These are phyloP conservation scores for Pilasporangium apinafurcum DNA, from an alignment of 352 stramenopile species.

Conservation along the genomic window DNA sequence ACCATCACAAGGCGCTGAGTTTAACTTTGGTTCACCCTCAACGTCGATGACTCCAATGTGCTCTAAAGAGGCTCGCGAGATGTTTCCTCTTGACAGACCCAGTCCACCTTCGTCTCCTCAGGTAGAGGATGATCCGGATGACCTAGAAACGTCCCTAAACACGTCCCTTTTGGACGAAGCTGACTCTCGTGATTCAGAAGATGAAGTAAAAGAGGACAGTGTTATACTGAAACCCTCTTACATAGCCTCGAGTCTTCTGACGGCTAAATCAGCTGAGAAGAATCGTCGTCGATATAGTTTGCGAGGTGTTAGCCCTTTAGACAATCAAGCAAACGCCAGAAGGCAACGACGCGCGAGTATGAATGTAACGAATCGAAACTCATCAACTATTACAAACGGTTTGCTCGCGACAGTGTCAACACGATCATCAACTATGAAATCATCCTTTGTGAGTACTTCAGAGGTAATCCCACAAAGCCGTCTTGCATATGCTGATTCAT, in stretches of 20 bases:
- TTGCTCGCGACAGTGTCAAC: constrained; percentile 1
- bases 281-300: constrained; percentile 52
- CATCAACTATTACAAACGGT: constrained; percentile 1
- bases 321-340: constrained; percentile 61
- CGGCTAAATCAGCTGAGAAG: constrained; percentile 19
- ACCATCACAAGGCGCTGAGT: constrained; percentile 68
- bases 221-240: constrained; percentile 4
- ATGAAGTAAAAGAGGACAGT: constrained; percentile 21
- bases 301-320: constrained; percentile 70
- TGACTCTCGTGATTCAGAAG: constrained; percentile 40
- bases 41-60: constrained; percentile 86
- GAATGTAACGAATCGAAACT: constrained; percentile 15
- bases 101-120: constrained; percentile 8
- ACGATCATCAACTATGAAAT: constrained; percentile 14
- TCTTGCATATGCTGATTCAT: constrained; percentile 66
- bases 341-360: constrained; percentile 38
- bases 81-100: constrained; percentile 59
- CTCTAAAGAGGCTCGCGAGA: constrained; percentile 39
- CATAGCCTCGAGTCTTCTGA: constrained; percentile 20
- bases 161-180: constrained; percentile 78
- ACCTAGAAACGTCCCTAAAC: constrained; percentile 80
- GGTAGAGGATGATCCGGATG: constrained; percentile 48
- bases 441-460: constrained; percentile 34
- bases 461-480: constrained; percentile 15
- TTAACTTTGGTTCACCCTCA: constrained; percentile 70